Percentiles rank a stretch among this genome's conserved stretches.
phyloP scores from a whole-genome alignment of 176 grass and related monocot genomes.

The Canna indica region DNA sequence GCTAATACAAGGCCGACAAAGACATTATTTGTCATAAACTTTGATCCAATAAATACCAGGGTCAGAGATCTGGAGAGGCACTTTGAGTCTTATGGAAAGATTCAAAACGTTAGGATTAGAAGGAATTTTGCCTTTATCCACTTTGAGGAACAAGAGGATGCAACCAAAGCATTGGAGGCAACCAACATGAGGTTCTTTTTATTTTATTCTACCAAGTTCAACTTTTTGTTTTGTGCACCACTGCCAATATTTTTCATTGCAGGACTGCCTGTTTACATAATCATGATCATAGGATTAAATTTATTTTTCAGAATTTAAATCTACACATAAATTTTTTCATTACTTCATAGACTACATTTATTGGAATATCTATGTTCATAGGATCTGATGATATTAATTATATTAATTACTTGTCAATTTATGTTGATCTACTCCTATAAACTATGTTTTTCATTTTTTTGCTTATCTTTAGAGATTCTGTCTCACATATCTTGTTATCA shows the following conservation, averaged over 20 bases:
- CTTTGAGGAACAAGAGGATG: conserved; percentile 85
- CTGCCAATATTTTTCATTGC: neutral
- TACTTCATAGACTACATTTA: too few species aligned
- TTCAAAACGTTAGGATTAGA: conserved; percentile 76
- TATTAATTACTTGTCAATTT: too few species aligned
- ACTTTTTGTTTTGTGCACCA: neutral
- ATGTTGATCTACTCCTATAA: too few species aligned
- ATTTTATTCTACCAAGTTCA: neutral
- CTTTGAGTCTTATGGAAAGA: conserved; percentile 87
- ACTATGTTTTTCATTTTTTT: too few species aligned
- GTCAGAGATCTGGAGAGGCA: conserved; percentile 83
- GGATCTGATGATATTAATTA: too few species aligned
- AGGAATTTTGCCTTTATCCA: conserved; percentile 93
- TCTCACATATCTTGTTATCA: too few species aligned
- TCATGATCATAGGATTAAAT: too few species aligned
- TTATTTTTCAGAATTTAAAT: too few species aligned
- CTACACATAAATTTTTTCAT: too few species aligned
- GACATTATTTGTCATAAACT: conserved; percentile 98
- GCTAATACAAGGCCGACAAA: conserved; percentile 64
- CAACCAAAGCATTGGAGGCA: conserved; percentile 75
- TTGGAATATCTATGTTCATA: too few species aligned
- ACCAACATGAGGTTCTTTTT: conserved; percentile 65
- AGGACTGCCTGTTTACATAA: too few species aligned
- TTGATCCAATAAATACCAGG: conserved; percentile 88
- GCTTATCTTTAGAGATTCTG: too few species aligned